These are phyloP conservation scores for Kalmusia sp. DNA, from an alignment of 2,329 filamentous ascomycete genomes.

Conservation along the genomic window DNA sequence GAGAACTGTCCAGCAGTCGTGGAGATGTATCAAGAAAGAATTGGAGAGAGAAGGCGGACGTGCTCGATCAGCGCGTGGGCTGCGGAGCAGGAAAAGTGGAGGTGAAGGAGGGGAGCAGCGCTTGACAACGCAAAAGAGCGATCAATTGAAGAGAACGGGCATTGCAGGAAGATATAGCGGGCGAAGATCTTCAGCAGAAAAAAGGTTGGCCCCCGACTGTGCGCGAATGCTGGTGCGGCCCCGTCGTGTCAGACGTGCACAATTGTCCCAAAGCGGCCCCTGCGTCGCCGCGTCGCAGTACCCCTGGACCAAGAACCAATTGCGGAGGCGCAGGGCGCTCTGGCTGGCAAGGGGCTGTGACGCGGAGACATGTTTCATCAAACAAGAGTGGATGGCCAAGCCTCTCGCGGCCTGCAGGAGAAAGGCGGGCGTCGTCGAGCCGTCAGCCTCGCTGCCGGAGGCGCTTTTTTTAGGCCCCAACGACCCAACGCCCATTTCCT, in stretches of 20 bases:
- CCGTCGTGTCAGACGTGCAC: conserved; percentile 13
- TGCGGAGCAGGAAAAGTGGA: conserved; percentile 3
- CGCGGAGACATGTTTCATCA: conserved; percentile 30
- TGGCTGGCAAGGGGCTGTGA: conserved; percentile 9
- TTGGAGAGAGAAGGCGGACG: neutral
- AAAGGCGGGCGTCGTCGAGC: neutral
- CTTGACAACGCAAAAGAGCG: neutral
- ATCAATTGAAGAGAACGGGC: neutral
- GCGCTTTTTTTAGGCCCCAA: conserved; percentile 7
- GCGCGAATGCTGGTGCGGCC: neutral
- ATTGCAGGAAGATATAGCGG: conserved; percentile 21
- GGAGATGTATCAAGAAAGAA: conserved; percentile 5
- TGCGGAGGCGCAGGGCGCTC: neutral
- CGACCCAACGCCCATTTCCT: neutral
- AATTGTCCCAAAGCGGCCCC: conserved; percentile 18
- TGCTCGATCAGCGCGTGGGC: neutral
- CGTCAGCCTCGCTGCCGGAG: conserved; percentile 4
- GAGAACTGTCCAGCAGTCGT: conserved; percentile 42
- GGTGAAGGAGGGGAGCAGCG: neutral
- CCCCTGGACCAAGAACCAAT: conserved; percentile 17
- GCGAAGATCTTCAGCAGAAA: conserved; percentile 20
- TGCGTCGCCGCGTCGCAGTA: conserved; percentile 15
- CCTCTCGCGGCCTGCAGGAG: conserved; percentile 10
- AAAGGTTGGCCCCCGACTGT: neutral
- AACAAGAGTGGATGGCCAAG: conserved; percentile 22